Base-by-base conservation (phyloP, 176 grass and related monocot genomes). In the Phoenix dactylifera region DNA sequence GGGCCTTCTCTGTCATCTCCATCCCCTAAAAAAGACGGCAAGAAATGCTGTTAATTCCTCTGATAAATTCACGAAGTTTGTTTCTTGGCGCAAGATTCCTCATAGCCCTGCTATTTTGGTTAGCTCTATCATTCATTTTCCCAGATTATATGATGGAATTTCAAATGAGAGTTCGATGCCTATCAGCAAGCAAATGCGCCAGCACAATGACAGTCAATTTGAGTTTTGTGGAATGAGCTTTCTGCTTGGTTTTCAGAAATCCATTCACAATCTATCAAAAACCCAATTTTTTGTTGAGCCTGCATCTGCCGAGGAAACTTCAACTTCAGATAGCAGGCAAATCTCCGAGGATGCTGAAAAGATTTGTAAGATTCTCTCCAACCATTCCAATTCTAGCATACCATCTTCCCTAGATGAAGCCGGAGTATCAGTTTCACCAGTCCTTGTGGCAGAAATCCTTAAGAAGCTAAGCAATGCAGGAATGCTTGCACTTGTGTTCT, bases 391-490 rank as follows among this genome's bases (percentile, higher is more conserved):
- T 57, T 58, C 30, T 3, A 74, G 65, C 4, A 25, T 69, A 16
- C 20, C 60, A 3, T 35, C 62, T 15, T 55, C 50, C 1, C 79
- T 90, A n/a, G 78, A 90, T 64, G 59, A 74, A 9, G 49, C 76
- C 16, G 63, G 78, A 25, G 32, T 76, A 10, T 32, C 51, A 4
- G 23, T 79, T 58, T 85, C 78, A 0, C 86, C 75, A 0, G 51
- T 61, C 26, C 49, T 90, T 20, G 77, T 79, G 16, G 68, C 77
- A 0, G 74, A 89, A 49, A 70, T 79, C 32, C 64, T 89, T 22
- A 89, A 82, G 76, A 81, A 73, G 64, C 55, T 90, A 6, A 79
- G 77, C 57, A 90, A 90, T 35, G 77, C 81, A 3, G 86, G 82
- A 14, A 76, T 69, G 10, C 65, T 86, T 1, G 78, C 82, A 4